Percentiles rank a stretch among this genome's conserved stretches.
Evolutionary conservation across 345 rosid genomes (phyloP).

Genomic region (Bretschneidera sinensis): DNA sequence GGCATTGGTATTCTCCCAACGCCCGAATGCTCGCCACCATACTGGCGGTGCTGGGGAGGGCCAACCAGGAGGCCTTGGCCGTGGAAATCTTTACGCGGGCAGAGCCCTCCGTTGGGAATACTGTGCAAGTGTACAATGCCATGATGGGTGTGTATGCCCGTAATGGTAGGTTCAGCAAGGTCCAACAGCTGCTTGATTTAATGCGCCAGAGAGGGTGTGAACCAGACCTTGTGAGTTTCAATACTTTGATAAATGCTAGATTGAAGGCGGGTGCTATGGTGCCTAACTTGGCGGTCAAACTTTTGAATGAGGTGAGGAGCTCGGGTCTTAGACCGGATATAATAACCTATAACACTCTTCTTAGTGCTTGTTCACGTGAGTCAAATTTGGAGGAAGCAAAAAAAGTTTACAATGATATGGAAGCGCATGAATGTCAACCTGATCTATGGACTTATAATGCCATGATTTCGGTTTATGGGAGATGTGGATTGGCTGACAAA

Average conservation of each 20-base stretch:
- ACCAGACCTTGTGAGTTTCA: constrained; percentile 94
- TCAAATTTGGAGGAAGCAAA: constrained; percentile 70
- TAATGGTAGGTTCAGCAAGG: constrained; percentile 55
- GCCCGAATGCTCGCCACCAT: constrained; percentile 84
- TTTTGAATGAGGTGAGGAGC: constrained; percentile 68
- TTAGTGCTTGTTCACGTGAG: constrained; percentile 83
- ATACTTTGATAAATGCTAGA: constrained; percentile 85
- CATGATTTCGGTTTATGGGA: constrained; percentile 85
- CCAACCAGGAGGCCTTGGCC: constrained; percentile 73
- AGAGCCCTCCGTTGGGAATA: constrained; percentile 52
- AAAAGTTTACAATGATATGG: constrained; percentile 74
- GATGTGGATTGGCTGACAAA: constrained; percentile 66
- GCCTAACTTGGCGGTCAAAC: constrained; percentile 54
- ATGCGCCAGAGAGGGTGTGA: constrained; percentile 77
- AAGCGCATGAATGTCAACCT: constrained; percentile 66
- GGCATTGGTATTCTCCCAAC: constrained; percentile 76
- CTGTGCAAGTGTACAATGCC: constrained; percentile 88
- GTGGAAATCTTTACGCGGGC: constrained; percentile 67
- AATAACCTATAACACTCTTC: constrained; percentile 86
- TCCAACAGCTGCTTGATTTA: constrained; percentile 61
- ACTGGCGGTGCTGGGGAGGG: constrained; percentile 78
- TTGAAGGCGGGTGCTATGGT: constrained; percentile 54
- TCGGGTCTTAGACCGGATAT: constrained; percentile 83
- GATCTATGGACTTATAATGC: constrained; percentile 97
- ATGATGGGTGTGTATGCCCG: constrained; percentile 96